Conservation (phyloP, 2,329 filamentous ascomycete genomes). For the Claviceps purpurea region DNA sequence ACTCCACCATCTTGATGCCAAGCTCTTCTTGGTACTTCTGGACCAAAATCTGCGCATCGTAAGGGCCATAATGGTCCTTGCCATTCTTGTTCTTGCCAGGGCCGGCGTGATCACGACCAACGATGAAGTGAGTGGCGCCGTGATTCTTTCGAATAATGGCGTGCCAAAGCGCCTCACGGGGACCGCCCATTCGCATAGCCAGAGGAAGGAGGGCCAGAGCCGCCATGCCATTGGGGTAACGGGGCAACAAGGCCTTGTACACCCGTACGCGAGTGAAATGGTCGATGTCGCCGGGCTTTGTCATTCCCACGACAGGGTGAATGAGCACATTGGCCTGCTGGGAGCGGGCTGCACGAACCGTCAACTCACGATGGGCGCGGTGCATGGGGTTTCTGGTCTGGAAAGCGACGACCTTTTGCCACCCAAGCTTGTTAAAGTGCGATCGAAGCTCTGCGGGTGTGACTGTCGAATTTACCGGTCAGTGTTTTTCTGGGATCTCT, state of each 20-base stretch:
- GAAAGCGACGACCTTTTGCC: slow-evolving; percentile 95
- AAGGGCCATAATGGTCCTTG: slow-evolving; percentile 93
- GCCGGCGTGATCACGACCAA: slow-evolving; percentile 94
- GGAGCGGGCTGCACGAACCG: slow-evolving; percentile 86
- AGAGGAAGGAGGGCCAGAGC: slow-evolving; percentile 87
- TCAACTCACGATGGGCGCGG: slow-evolving; percentile 93
- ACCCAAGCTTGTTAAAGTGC: slow-evolving; percentile 99
- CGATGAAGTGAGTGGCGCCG: slow-evolving; percentile 97
- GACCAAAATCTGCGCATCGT: slow-evolving; percentile 91
- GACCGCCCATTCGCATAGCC: slow-evolving; percentile 98
- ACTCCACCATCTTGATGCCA: slow-evolving; percentile 95
- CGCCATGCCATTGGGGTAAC: slow-evolving; percentile 99
- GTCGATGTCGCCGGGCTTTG: slow-evolving; percentile 98
- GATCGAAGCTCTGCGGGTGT: slow-evolving; percentile 87
- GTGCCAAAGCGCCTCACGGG: slow-evolving; percentile 98
- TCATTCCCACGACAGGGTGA: slow-evolving; percentile 94
- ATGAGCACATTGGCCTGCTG: slow-evolving; percentile 98
- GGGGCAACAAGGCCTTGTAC: slow-evolving; percentile 90
- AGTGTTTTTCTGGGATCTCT: not conserved
- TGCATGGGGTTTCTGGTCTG: slow-evolving; percentile 99
- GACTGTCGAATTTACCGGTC: slow-evolving; percentile 34
- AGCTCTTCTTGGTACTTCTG: slow-evolving; percentile 95
- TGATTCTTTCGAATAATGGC: slow-evolving; percentile 99
- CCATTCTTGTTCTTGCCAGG: slow-evolving; percentile 97
- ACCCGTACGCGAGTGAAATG: slow-evolving; percentile 98